Evolutionary conservation across 306 rosid species (phyloP).

Genomic region (Lablab purpureus): DNA sequence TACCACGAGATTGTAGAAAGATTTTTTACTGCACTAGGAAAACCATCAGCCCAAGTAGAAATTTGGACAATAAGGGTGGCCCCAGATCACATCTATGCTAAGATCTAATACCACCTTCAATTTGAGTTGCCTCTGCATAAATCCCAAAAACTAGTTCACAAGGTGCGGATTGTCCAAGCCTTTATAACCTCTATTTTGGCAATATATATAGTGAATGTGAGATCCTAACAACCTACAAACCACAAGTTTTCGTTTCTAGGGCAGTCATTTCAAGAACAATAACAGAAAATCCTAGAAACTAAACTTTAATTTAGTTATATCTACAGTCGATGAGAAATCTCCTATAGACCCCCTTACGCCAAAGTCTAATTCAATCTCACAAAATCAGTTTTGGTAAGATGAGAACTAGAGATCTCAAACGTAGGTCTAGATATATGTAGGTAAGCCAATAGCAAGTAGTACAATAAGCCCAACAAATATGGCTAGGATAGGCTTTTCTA

Average conservation of each 20-base stretch:
- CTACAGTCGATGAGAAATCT: too few species aligned
- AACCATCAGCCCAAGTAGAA: neutral
- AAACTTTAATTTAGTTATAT: too few species aligned
- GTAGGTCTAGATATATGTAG: too few species aligned
- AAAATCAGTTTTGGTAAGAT: too few species aligned
- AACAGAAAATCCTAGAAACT: too few species aligned
- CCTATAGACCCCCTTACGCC: too few species aligned
- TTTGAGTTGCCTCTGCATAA: neutral
- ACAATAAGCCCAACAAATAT: too few species aligned
- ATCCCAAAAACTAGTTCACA: neutral
- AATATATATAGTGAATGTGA: neutral
- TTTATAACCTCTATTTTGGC: neutral
- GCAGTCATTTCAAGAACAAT: constrained; percentile 26
- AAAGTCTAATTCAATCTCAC: too few species aligned
- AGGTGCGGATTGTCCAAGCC: neutral
- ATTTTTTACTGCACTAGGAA: neutral
- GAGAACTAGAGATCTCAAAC: too few species aligned
- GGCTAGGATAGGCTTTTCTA: too few species aligned
- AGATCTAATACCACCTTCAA: neutral
- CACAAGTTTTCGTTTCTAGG: constrained; percentile 20
- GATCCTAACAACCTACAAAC: neutral
- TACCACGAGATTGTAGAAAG: neutral
- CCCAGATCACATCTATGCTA: neutral
- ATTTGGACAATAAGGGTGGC: neutral
- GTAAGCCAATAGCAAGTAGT: too few species aligned